These are phyloP conservation scores for Hypoxylon sp. DNA, from an alignment of 2,329 filamentous ascomycete genomes.

Conservation along the genomic window DNA sequence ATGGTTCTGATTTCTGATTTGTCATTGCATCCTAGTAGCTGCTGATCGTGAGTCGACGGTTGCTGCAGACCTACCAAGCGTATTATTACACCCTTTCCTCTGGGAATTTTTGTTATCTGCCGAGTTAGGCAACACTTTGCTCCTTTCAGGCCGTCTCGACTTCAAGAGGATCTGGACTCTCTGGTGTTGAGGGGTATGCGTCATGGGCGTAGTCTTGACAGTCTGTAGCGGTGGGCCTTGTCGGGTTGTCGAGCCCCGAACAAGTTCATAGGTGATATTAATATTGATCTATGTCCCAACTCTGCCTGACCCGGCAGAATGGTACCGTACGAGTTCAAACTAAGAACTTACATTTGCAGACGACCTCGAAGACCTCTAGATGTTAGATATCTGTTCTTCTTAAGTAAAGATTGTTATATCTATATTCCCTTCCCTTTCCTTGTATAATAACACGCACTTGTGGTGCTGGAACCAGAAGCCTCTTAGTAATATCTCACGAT, in stretches of 20 bases:
- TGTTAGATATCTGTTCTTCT: constrained; percentile 9
- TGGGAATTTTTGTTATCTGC: constrained; percentile 8
- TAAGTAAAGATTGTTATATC: constrained; percentile 8
- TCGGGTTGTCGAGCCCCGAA: constrained; percentile 12
- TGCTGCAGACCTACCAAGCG: constrained; percentile 9
- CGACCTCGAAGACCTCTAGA: constrained; percentile 3
- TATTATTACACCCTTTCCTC: constrained; percentile 7
- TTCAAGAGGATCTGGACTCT: constrained; percentile 13
- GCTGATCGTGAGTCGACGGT: constrained; percentile 21
- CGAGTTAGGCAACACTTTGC: constrained; percentile 6
- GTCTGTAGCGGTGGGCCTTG: constrained; percentile 17
- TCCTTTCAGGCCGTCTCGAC: constrained; percentile 9
- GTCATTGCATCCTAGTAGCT: constrained; percentile 13
- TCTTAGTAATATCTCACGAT: constrained; percentile 1
- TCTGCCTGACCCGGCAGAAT: constrained; percentile 10
- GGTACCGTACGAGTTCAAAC: neutral
- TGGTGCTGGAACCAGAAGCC: constrained; percentile 3
- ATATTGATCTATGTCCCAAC: neutral
- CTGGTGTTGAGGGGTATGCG: constrained; percentile 14
- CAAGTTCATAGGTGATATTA: constrained; percentile 5
- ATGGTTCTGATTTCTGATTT: constrained; percentile 28
- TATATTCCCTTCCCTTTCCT: constrained; percentile 2
- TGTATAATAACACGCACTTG: constrained; percentile 10
- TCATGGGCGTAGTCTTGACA: constrained; percentile 19
- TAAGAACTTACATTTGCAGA: constrained; percentile 8